Conservation (phyloP, 2,329 filamentous ascomycete genomes). For the Akanthomyces muscarius region DNA sequence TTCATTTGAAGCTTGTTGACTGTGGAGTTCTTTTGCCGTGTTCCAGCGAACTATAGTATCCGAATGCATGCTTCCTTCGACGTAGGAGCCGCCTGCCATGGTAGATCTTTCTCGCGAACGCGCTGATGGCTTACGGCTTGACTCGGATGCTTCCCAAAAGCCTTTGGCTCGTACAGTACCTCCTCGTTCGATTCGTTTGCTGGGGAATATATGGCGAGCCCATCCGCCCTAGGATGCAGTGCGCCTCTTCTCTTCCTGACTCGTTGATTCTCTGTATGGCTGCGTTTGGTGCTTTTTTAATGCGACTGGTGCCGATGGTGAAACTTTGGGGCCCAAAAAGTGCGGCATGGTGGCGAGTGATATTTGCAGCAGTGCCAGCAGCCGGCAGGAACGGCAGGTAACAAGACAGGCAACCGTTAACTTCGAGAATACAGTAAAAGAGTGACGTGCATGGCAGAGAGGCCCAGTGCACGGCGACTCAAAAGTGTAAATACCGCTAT, state of each 20-base stretch:
- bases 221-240: conserved; percentile 35
- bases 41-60: conserved; percentile 35
- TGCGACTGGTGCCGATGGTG: conserved; percentile 12
- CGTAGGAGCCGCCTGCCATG: conserved; percentile 15
- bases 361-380: background rate
- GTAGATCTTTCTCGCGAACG: conserved; percentile 17
- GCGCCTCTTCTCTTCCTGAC: conserved; percentile 15
- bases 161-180: conserved; percentile 39
- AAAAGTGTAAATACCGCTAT: background rate
- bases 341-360: conserved; percentile 19
- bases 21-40: conserved; percentile 28
- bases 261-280: background rate
- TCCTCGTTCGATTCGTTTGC: conserved; percentile 46
- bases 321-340: conserved; percentile 17
- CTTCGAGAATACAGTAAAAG: background rate
- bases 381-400: conserved; percentile 2
- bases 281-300: conserved; percentile 3
- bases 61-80: conserved; percentile 23
- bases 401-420: background rate
- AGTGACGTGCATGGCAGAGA: background rate
- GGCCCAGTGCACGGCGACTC: background rate
- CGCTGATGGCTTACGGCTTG: background rate
- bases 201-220: conserved; percentile 45
- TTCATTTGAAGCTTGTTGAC: background rate
- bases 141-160: conserved; percentile 27